Conservation (phyloP, 768 basidiomycete species). For the Tulasnella sp. region DNA sequence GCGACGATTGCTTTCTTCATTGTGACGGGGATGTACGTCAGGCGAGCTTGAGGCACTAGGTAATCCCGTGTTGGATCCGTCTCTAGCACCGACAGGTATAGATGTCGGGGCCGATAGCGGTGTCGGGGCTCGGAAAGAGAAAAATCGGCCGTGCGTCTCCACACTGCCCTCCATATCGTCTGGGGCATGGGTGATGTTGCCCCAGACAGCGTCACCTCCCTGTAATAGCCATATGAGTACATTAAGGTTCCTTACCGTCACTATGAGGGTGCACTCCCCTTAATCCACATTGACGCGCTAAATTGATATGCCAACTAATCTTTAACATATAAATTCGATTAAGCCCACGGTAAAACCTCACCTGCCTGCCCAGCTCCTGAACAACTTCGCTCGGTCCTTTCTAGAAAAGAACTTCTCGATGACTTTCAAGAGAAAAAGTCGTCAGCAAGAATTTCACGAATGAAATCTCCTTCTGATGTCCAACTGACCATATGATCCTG, state of each 20-base stretch:
- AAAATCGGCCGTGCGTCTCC: constrained; percentile 65
- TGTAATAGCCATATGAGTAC: constrained; percentile 24
- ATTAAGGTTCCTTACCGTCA: not conserved
- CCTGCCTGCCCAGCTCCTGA: constrained; percentile 87
- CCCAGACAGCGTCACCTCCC: constrained; percentile 83
- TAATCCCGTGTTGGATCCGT: not conserved
- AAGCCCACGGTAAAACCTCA: not conserved
- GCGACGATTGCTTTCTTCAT: not conserved
- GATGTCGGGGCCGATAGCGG: constrained; percentile 16
- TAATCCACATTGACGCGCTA: constrained; percentile 84
- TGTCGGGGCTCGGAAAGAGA: constrained; percentile 48
- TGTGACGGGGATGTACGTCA: not conserved
- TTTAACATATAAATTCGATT: not conserved
- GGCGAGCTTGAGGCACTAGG: not conserved
- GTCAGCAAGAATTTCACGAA: constrained; percentile 19
- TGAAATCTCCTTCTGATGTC: not conserved
- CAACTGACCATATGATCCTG: constrained; percentile 57
- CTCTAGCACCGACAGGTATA: constrained; percentile 6
- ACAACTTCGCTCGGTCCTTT: constrained; percentile 77
- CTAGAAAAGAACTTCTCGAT: constrained; percentile 85
- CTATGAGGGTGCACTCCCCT: constrained; percentile 37
- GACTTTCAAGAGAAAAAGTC: constrained; percentile 41
- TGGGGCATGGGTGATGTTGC: constrained; percentile 60
- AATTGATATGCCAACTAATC: not conserved
- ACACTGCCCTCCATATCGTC: constrained; percentile 48